Base-by-base conservation (phyloP, 441 rosid species). In the Metrosideros polymorpha region DNA sequence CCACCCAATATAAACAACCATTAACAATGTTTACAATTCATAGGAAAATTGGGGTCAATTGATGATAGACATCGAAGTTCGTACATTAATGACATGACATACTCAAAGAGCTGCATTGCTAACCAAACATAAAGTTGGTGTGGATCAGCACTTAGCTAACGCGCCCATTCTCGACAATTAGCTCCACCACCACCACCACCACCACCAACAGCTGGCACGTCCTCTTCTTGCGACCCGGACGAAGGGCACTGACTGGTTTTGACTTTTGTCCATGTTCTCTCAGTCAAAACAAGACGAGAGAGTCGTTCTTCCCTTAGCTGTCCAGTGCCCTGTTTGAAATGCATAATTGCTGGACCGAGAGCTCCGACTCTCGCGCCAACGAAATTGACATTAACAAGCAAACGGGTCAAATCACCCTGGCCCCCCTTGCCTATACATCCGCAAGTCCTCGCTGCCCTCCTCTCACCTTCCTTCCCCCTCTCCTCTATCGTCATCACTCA, bases 11-110 rank as follows among this genome's bases (percentile, higher is more conserved):
- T 10, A 30, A 63, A 63, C 6, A 9, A 32, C 3, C 25, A 0
- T 18, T 66, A 32, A 32, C 6, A 9, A 18, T 66, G 77, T 66
- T 14, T 1, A 19, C 24, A 66, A 66, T 66, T 19, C 45, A 66
- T 19, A 32, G 24, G 12, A 32, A 63, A 32, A 19, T 18, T 32
- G 0, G 0, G 4, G 25, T 0, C 6, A 1, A 4, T 17, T 32
- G 25, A 63, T 63, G 24, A 32, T 8, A 61, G 19, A 61, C 8
- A 7, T 32, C 3, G 3, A 32, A 63, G 43, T 32, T 63, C 18
- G 43, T 43, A 32, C 25, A 63, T 32, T 22, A 63, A 5, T 17
- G 17, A 30, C 76, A 32, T 63, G 42, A 18, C 24, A 63, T 18
- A 13, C 18, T 57, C 4, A n/a, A 3, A n/a, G 66, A n/a, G 30